Percentiles rank a stretch among this genome's conserved stretches.
These are phyloP conservation scores for Plectosphaerella sp. DNA, from an alignment of 2,329 filamentous ascomycete species.

Conservation along the genomic window DNA sequence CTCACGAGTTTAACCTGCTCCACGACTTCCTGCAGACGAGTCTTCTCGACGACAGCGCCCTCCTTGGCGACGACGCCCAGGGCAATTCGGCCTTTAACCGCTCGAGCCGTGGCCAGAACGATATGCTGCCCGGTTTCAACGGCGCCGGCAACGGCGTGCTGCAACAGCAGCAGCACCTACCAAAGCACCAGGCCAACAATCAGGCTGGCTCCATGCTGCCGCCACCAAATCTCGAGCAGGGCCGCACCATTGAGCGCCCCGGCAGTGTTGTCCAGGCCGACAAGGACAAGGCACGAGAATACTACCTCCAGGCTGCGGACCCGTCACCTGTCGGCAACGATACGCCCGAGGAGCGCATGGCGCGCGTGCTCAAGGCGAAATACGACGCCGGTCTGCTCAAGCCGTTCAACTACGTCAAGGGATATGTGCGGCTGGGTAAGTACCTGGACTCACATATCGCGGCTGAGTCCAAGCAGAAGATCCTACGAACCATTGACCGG, in stretches of 20 bases:
- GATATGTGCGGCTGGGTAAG: constrained; percentile 81
- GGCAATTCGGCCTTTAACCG: constrained; percentile 38
- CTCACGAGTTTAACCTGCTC: constrained; percentile 92
- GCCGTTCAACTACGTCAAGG: constrained; percentile 98
- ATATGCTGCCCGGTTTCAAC: constrained; percentile 42
- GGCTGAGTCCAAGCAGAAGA: constrained; percentile 79
- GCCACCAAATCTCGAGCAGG: constrained; percentile 39
- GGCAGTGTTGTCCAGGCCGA: constrained; percentile 61
- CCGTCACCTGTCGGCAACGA: constrained; percentile 67
- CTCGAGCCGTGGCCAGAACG: constrained; percentile 32
- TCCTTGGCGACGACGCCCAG: constrained; percentile 64
- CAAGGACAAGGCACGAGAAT: constrained; percentile 76
- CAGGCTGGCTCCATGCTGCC: constrained; percentile 40
- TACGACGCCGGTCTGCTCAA: constrained; percentile 92
- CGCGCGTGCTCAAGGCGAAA: constrained; percentile 88
- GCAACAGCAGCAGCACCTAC: constrained; percentile 1
- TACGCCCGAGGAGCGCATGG: constrained; percentile 90
- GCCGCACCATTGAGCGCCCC: constrained; percentile 56
- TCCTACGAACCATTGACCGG: constrained; percentile 82
- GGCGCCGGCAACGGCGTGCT: constrained; percentile 17
- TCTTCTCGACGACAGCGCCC: constrained; percentile 76
- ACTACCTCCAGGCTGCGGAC: constrained; percentile 95
- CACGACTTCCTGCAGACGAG: constrained; percentile 95
- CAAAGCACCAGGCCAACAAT: not conserved
- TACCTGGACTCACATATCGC: constrained; percentile 92